A percentile compares a stretch with the other conserved stretches of the same genome.
phyloP scores from a whole-genome alignment of 257 asterid genomes.

The Nicotiana tomentosiformis region DNA sequence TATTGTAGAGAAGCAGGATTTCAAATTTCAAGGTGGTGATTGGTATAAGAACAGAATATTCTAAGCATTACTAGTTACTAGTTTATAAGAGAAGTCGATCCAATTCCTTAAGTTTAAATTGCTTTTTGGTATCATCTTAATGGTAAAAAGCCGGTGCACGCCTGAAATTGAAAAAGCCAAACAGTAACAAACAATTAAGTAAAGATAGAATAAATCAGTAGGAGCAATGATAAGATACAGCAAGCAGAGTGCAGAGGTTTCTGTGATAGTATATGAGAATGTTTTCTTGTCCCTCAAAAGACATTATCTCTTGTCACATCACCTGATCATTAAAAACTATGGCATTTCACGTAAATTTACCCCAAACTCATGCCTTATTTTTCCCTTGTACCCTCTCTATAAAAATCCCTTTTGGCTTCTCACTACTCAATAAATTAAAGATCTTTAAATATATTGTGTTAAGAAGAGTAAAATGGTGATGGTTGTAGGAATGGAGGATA shows the following conservation, averaged over 20 bases:
- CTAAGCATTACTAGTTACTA: background rate
- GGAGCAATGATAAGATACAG: constrained; percentile 38
- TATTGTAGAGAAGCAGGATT: background rate
- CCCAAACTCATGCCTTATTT: background rate
- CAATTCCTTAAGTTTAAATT: background rate
- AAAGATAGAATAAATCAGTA: constrained; percentile 3
- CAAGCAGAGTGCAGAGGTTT: constrained; percentile 16
- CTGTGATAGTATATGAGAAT: constrained; percentile 36
- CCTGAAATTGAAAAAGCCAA: constrained; percentile 17
- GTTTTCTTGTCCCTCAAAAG: constrained; percentile 62
- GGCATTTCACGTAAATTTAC: constrained; percentile 7
- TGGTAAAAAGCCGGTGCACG: constrained; percentile 12
- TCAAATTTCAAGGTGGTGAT: background rate
- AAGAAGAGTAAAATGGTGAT: background rate
- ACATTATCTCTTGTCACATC: constrained; percentile 30
- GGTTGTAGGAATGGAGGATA: constrained; percentile 23
- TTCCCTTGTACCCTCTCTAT: background rate
- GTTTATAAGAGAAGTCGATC: too few species aligned
- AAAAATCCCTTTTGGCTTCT: background rate
- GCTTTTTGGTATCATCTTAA: background rate
- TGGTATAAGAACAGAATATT: background rate
- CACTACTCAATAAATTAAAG: background rate
- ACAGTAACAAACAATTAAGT: constrained; percentile 11
- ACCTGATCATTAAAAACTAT: constrained; percentile 31
- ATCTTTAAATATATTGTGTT: too few species aligned